Percentiles rank a stretch among this genome's conserved stretches.
Evolutionary conservation across 129 eudicot species (phyloP).

Genomic region (Chrysanthemum makinoi): DNA sequence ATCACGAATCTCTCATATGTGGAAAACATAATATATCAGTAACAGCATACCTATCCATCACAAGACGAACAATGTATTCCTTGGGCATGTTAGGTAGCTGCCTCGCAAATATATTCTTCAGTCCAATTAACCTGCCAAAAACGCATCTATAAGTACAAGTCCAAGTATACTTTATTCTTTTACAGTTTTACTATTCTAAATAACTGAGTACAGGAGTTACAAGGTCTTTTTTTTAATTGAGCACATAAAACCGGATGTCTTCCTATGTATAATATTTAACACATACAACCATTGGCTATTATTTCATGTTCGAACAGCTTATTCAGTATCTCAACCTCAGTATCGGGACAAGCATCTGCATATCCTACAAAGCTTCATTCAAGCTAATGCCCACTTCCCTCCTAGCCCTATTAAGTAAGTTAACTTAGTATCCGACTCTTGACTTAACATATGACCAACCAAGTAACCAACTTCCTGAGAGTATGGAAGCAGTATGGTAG

Average conservation of each 20-base stretch:
- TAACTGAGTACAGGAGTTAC: neutral
- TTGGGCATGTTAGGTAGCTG: slow-evolving; percentile 99
- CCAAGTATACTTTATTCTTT: neutral
- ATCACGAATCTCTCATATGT: neutral
- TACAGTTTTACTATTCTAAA: neutral
- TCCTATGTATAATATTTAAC: neutral
- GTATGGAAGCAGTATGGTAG: neutral
- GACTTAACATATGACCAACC: neutral
- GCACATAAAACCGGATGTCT: neutral
- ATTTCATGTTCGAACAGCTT: neutral
- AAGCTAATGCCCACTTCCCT: neutral
- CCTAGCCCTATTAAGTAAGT: neutral
- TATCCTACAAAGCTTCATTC: neutral
- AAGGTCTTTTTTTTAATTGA: slow-evolving; percentile 3
- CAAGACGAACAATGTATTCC: slow-evolving; percentile 98
- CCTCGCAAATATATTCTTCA: slow-evolving; percentile 91
- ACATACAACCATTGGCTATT: neutral
- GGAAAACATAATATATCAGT: neutral
- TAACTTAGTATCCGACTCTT: neutral
- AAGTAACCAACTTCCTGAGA: neutral
- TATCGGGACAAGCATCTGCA: neutral
- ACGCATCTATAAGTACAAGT: neutral
- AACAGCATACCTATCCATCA: slow-evolving; percentile 81
- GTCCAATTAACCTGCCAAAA: slow-evolving; percentile 79
- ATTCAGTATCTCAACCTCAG: neutral